These are phyloP conservation scores for Pythium brassicae DNA, from an alignment of 352 stramenopile genomes.

Conservation along the genomic window DNA sequence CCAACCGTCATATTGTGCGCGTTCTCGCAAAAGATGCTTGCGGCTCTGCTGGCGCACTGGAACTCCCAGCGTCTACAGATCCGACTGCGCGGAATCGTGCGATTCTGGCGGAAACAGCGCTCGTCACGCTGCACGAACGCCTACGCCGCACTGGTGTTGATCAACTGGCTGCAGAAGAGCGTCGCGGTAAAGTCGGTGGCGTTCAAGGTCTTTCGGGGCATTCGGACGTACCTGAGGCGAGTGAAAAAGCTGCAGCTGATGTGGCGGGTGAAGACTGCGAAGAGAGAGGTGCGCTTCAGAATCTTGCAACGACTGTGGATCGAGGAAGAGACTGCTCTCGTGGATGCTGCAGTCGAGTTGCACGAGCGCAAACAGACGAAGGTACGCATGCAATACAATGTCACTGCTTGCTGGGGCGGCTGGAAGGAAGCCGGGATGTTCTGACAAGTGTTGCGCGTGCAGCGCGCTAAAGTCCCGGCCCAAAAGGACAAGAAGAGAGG, in stretches of 20 bases:
- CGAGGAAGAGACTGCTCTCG: constrained; percentile 38
- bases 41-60: constrained; percentile 32
- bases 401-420: too few relatives aligned
- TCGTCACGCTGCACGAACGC: constrained; percentile 25
- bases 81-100: constrained; percentile 32
- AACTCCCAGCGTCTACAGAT: constrained; percentile 26
- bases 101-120: constrained; percentile 42
- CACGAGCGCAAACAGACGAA: constrained; percentile 30
- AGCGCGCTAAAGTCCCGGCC: constrained; percentile 8
- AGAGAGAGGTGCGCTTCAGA: constrained; percentile 28
- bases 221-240: constrained; percentile 43
- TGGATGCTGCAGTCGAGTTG: constrained; percentile 43
- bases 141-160: constrained; percentile 31
- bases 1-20: constrained; percentile 40
- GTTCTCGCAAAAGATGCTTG: constrained; percentile 42
- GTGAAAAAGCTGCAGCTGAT: constrained; percentile 50
- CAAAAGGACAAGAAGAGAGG: constrained; percentile 13
- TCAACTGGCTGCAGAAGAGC: constrained; percentile 63
- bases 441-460: background rate
- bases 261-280: constrained; percentile 42
- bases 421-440: background rate
- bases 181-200: constrained; percentile 46
- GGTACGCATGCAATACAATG: constrained; percentile 13
- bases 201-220: constrained; percentile 50
- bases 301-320: constrained; percentile 46